These are phyloP conservation scores for Gymnopilus dilepis DNA, from an alignment of 768 basidiomycete species.

Conservation along the genomic window DNA sequence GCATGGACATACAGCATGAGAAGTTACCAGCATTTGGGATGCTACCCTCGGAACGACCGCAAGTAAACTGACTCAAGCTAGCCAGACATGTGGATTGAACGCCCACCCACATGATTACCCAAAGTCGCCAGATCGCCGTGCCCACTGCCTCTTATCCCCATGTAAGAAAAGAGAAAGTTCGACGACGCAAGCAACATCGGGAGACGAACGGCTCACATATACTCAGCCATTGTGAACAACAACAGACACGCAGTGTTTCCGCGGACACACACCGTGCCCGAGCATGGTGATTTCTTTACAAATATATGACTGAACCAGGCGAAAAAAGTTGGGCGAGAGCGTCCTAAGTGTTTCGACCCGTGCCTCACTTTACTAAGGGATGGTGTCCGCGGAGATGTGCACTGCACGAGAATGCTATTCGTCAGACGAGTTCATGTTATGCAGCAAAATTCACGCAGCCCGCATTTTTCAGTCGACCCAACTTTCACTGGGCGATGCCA, in stretches of 20 bases:
- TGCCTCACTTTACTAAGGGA: background rate
- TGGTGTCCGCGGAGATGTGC: background rate
- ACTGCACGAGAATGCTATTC: too few relatives aligned
- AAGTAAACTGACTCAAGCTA: background rate
- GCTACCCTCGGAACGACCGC: background rate
- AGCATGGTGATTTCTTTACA: background rate
- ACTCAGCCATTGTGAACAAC: background rate
- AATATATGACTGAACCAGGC: background rate
- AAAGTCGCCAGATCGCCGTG: background rate
- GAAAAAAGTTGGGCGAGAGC: too few relatives aligned
- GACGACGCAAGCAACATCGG: background rate
- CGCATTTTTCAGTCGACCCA: background rate
- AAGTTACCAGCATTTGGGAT: background rate
- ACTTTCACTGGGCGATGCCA: background rate
- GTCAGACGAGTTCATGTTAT: background rate
- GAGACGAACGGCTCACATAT: background rate
- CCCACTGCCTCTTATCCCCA: background rate
- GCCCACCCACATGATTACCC: background rate
- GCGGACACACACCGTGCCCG: background rate
- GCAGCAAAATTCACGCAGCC: background rate
- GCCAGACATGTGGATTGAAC: background rate
- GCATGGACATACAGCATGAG: background rate
- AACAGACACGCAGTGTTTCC: background rate
- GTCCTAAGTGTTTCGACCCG: too few relatives aligned
- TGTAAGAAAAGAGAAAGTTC: background rate